Base-by-base conservation (phyloP, 345 rosid species). In the Eucalyptus brandiana region DNA sequence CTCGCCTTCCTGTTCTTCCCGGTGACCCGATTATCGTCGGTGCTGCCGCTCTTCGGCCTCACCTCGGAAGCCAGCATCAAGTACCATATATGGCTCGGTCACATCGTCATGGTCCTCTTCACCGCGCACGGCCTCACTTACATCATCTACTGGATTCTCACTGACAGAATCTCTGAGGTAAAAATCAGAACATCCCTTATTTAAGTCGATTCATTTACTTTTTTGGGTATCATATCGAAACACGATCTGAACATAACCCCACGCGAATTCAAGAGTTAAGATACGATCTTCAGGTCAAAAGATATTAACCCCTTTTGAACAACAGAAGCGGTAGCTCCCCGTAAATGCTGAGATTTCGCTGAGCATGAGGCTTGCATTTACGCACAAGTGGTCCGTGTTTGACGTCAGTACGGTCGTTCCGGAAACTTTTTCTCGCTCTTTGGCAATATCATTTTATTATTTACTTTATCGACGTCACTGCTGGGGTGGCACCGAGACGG, bases 41-140 rank as follows among this genome's bases (percentile, higher is more conserved):
- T 97, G 91, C 91, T 97, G 56, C 93, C 93, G 16, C 80, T 94
- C 32, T 89, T 97, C 15, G 99, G 98, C 18, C 88, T 97, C 45
- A 95, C 97, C 37, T 96, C 98, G 30, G 99, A 97, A 88, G 92
- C 93, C 6, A 93, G 98, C 97, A 97, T 97, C 88, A 97, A 96
- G 93, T 97, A 97, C 50, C 99, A 97, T 80, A 95, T 95, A 58
- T 97, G 99, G 99, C 91, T 97, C 4, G 99, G 99, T 4, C 98
- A 97, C 87, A 87, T 94, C 88, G 94, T 94, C 90, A 92, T 97
- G 96, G 24, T 89, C 37, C 72, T 95, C 90, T 94, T 96, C 90
- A 93, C 98, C 1, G 81, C 92, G 83, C 99, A 97, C 85, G 99
- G 99, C 26, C 40, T 97, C 56, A 51, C 89, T 88, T 96, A 87